phyloP scores from a whole-genome alignment of 768 basidiomycete species.

The Lactifluus echinatus region DNA sequence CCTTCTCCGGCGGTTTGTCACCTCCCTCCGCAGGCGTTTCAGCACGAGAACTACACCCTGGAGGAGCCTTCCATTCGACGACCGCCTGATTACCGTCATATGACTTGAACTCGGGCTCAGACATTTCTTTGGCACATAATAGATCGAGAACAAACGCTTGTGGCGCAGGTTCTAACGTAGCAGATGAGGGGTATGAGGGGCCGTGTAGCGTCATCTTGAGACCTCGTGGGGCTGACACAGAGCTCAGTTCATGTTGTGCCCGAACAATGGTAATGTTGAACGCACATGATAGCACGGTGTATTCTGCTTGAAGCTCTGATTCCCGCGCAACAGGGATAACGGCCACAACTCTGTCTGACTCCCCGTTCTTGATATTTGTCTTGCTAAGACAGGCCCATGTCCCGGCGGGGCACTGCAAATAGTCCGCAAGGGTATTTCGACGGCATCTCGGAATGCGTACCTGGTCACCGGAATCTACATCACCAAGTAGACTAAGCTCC shows the following conservation, averaged over 20 bases:
- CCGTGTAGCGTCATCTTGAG: conserved; percentile 53
- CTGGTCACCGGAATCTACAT: conserved; percentile 52
- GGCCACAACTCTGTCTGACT: conserved; percentile 51
- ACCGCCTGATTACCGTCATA: conserved; percentile 49
- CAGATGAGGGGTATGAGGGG: conserved; percentile 46
- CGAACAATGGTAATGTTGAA: conserved; percentile 19
- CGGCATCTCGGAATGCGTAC: conserved; percentile 32
- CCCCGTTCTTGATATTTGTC: conserved; percentile 48
- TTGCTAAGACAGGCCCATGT: conserved; percentile 70
- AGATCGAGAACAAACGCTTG: conserved; percentile 59
- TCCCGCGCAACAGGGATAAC: conserved; percentile 67
- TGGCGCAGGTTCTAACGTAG: conserved; percentile 33
- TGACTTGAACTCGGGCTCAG: conserved; percentile 43
- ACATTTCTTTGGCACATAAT: conserved; percentile 37
- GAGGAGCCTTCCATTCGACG: conserved; percentile 54
- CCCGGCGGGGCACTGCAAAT: conserved; percentile 50
- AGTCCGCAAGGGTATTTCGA: not conserved
- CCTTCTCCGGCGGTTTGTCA: conserved; percentile 22
- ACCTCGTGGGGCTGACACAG: conserved; percentile 40
- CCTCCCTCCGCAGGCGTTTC: conserved; percentile 22
- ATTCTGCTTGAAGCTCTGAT: conserved; percentile 25
- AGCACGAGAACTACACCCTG: conserved; percentile 43
- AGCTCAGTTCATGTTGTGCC: not conserved
- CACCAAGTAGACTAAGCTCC: conserved; percentile 41
- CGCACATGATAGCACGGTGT: conserved; percentile 31